Conservation (phyloP, 148 eudicot species). For the Pharnaceum exiguum region DNA sequence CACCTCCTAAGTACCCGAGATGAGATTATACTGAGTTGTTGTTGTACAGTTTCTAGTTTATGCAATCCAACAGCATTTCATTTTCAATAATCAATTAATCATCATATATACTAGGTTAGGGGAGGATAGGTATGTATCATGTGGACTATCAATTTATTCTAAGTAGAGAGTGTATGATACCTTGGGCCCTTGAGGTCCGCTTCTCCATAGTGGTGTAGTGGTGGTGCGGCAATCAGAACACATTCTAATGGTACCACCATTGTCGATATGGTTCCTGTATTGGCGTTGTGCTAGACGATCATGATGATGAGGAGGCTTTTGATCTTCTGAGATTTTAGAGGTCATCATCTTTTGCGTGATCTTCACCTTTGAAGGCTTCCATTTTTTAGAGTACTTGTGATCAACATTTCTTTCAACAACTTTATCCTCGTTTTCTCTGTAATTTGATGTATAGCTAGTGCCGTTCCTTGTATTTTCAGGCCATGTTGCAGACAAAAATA, state of each 20-base stretch:
- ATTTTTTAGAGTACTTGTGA: conserved; percentile 15
- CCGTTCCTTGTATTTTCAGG: conserved; percentile 6
- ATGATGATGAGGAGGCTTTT: conserved; percentile 15
- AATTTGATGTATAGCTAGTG: conserved; percentile 2
- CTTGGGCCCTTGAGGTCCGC: conserved; percentile 70
- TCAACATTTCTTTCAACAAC: conserved; percentile 1
- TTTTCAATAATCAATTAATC: no score
- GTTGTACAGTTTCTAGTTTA: no score
- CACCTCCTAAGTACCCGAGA: no score
- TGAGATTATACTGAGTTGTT: no score
- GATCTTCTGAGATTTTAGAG: conserved; percentile 1
- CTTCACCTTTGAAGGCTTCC: conserved; percentile 29
- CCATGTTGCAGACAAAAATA: conserved; percentile 2
- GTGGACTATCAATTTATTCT: no score
- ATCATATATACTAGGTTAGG: no score
- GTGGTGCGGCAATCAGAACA: conserved; percentile 53
- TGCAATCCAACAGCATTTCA: no score
- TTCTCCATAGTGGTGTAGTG: conserved; percentile 62
- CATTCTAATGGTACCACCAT: conserved; percentile 20
- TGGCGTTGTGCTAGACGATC: conserved; percentile 11
- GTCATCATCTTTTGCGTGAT: conserved; percentile 22
- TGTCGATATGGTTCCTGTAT: not conserved
- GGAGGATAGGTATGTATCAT: no score
- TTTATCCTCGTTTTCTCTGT: not conserved
- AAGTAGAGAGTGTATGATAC: conserved; percentile 13